phyloP scores from a whole-genome alignment of 225 moss, liverwort and hornwort species.

The Pseudoscleropodium purum region DNA sequence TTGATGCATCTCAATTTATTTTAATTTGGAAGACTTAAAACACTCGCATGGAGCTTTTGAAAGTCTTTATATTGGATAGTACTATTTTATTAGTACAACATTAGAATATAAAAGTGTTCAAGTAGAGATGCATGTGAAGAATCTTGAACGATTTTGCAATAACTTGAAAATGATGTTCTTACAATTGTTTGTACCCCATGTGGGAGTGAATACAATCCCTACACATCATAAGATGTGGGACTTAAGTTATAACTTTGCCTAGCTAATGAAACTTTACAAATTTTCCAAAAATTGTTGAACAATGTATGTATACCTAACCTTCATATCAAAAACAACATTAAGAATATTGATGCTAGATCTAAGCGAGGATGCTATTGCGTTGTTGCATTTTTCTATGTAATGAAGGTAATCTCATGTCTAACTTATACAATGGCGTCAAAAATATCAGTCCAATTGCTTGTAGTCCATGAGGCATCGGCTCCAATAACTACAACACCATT shows the following conservation, averaged over 20 bases:
- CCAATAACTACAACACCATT: neutral
- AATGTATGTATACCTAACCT: neutral
- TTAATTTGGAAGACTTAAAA: neutral
- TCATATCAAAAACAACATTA: neutral
- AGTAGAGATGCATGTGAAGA: neutral
- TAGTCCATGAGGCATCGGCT: neutral
- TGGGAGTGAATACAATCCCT: neutral
- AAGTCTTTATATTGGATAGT: neutral
- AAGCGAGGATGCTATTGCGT: neutral
- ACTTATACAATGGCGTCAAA: neutral
- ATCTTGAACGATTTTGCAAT: neutral
- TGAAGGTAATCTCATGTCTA: neutral
- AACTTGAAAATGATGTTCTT: neutral
- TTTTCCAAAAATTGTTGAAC: neutral
- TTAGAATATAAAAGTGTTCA: neutral
- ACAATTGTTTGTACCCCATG: neutral
- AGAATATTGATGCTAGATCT: neutral
- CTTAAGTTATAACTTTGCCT: neutral
- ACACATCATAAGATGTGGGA: neutral
- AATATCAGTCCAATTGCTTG: neutral
- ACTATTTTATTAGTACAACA: neutral
- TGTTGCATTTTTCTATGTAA: neutral
- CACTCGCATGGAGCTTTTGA: neutral
- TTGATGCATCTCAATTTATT: neutral
- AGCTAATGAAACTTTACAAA: neutral